Evolutionary conservation across 1,284 basidiomycete species (phyloP).

Genomic region (Apiotrichum mycotoxinovorans): DNA sequence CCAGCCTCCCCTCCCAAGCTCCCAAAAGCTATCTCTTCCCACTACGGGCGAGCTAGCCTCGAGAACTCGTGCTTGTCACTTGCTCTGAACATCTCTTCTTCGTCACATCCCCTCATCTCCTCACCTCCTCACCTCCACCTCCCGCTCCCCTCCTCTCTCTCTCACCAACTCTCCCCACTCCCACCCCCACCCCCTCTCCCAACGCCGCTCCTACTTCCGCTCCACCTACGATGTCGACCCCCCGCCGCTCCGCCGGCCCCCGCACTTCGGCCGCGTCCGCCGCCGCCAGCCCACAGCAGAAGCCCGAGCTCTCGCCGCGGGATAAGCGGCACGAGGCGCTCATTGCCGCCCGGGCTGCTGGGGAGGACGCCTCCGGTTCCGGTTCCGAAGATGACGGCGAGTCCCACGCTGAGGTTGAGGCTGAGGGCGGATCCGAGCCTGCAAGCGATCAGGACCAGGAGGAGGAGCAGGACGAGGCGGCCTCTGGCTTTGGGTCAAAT

Average conservation of each 20-base stretch:
- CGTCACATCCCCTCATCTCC: slow-evolving; percentile 4
- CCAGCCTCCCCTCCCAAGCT: no score
- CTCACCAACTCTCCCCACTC: slow-evolving; percentile 1
- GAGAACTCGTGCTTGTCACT: no score
- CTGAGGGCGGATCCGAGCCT: not conserved
- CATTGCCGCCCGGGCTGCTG: slow-evolving; percentile 6
- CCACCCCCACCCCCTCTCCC: slow-evolving; percentile 12
- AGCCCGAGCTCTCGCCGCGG: slow-evolving; percentile 13
- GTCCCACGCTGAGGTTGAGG: not conserved
- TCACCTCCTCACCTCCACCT: no score
- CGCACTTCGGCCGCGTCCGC: slow-evolving; percentile 33
- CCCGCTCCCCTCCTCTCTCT: no score
- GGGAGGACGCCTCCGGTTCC: not conserved
- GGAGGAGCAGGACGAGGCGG: not conserved
- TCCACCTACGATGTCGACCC: slow-evolving; percentile 9
- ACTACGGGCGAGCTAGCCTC: no score
- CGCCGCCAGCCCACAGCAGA: slow-evolving; percentile 15
- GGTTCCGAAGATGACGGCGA: not conserved
- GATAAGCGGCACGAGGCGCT: slow-evolving; percentile 13
- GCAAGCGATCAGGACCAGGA: not conserved
- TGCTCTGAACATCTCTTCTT: slow-evolving; percentile 4
- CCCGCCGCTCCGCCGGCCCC: slow-evolving; percentile 36
- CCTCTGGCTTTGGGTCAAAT: no score
- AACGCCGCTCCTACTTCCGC: not conserved
- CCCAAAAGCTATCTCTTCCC: no score